Evolutionary conservation across 2,329 filamentous ascomycete genomes (phyloP).

Genomic region (Microsporum ferrugineum): DNA sequence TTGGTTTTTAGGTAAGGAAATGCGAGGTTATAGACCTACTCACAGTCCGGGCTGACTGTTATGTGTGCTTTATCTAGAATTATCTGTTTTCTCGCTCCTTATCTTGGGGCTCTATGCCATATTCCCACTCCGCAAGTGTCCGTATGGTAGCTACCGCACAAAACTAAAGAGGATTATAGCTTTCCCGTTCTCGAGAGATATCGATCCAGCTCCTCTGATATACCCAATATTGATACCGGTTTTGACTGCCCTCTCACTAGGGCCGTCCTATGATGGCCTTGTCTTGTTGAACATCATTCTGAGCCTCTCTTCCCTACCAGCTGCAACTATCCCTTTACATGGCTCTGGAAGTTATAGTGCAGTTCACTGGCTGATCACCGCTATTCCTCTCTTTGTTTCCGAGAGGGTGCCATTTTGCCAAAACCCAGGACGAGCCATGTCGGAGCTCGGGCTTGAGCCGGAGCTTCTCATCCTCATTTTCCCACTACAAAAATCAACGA

Average conservation of each 20-base stretch:
- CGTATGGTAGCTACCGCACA: slow-evolving; percentile 13
- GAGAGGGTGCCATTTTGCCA: slow-evolving; percentile 24
- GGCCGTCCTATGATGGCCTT: slow-evolving; percentile 47
- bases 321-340: slow-evolving; percentile 56
- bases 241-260: slow-evolving; percentile 63
- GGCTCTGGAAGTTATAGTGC: slow-evolving; percentile 49
- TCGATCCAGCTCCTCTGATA: slow-evolving; percentile 82
- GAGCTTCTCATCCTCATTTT: slow-evolving; percentile 59
- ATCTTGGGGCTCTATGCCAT: slow-evolving; percentile 25
- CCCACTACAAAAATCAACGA: slow-evolving; percentile 69
- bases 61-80: slow-evolving; percentile 21
- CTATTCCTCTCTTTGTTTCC: slow-evolving; percentile 52
- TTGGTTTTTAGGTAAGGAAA: slow-evolving; percentile 30
- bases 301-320: slow-evolving; percentile 64
- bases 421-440: slow-evolving; percentile 17
- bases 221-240: slow-evolving; percentile 71
- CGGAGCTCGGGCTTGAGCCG: slow-evolving; percentile 34
- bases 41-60: neutral
- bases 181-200: slow-evolving; percentile 58
- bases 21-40: neutral
- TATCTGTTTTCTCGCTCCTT: slow-evolving; percentile 23
- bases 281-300: slow-evolving; percentile 74
- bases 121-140: slow-evolving; percentile 50
- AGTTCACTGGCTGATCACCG: slow-evolving; percentile 69
- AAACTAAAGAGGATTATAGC: slow-evolving; percentile 30